phyloP scores from a whole-genome alignment of 176 grass and related monocot genomes.

The Tuctoria greenei region DNA sequence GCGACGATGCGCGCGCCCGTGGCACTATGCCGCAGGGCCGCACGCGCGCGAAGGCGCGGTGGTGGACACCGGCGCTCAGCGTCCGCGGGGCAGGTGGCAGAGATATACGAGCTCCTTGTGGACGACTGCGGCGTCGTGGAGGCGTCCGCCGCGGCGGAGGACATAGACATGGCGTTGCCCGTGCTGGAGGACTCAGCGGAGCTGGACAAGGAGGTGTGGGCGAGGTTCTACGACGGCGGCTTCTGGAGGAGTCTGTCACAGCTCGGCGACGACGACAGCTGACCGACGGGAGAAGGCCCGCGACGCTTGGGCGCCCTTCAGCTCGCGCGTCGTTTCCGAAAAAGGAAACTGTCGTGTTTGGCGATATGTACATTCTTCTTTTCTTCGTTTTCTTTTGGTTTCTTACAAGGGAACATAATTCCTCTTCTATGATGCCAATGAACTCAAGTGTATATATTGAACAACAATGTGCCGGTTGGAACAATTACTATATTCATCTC shows the following conservation, averaged over 20 bases:
- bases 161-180: neutral
- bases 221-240: conserved; percentile 68
- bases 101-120: conserved; percentile 55
- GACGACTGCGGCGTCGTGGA: conserved; percentile 6
- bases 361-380: conserved; percentile 13
- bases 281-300: neutral
- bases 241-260: conserved; percentile 92
- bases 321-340: conserved; percentile 11
- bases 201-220: conserved; percentile 82
- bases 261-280: conserved; percentile 43
- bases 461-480: neutral
- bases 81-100: conserved; percentile 32
- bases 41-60: conserved; percentile 12
- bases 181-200: conserved; percentile 20
- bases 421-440: conserved; percentile 31
- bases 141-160: neutral
- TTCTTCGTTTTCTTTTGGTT: too few relatives aligned
- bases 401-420: conserved; percentile 31
- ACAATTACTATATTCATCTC: too few relatives aligned
- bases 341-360: conserved; percentile 1
- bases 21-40: conserved; percentile 51
- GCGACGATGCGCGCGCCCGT: conserved; percentile 69
- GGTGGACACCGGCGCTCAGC: conserved; percentile 30
- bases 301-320: neutral
- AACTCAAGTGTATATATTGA: neutral